A percentile compares a stretch with the other conserved stretches of the same genome.
Conservation (phyloP, 106 monocot species). For the Phalaenopsis aphrodite region DNA sequence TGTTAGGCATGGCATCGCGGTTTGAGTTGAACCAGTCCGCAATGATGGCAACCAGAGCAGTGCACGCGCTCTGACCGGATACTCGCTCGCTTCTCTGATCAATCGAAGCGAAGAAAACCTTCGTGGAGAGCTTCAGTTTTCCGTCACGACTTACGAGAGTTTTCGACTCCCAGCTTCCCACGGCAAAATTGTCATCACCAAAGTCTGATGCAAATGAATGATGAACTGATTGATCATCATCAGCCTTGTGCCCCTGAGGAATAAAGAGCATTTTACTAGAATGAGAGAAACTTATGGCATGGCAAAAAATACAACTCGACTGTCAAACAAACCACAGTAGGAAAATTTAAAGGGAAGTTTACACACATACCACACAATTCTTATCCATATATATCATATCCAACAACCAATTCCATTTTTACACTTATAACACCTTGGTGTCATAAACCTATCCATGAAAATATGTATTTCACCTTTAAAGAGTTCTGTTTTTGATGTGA, state of each 20-base stretch:
- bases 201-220: conserved; percentile 38
- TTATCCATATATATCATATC: no score
- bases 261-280: neutral
- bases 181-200: conserved; percentile 60
- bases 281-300: neutral
- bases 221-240: conserved; percentile 22
- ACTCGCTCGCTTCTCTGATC: conserved; percentile 83
- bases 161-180: conserved; percentile 73
- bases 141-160: conserved; percentile 61
- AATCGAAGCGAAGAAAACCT: conserved; percentile 86
- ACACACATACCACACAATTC: no score
- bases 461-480: no score
- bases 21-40: conserved; percentile 72
- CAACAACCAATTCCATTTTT: no score
- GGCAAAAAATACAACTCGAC: no score
- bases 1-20: conserved; percentile 38
- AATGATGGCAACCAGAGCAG: conserved; percentile 77
- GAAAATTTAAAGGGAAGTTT: no score
- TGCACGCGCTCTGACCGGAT: conserved; percentile 86
- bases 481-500: no score
- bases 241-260: conserved; percentile 35
- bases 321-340: no score
- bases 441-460: no score
- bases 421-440: no score
- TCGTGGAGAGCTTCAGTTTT: conserved; percentile 46